These are phyloP conservation scores for Prunus davidiana DNA, from an alignment of 306 rosid species.

Conservation along the genomic window DNA sequence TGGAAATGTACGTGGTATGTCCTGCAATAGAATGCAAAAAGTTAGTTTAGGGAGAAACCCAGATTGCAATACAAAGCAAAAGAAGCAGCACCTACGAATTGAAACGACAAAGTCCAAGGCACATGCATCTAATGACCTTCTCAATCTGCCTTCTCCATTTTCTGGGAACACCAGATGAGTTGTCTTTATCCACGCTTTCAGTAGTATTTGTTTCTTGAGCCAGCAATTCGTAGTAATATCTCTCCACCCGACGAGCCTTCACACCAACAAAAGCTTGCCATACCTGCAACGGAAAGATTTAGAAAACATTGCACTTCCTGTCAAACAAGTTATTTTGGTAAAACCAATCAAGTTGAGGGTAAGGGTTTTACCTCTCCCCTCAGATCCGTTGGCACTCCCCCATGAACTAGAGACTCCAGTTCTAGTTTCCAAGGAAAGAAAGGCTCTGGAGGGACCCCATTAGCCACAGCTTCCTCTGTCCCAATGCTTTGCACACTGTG, in stretches of 20 bases:
- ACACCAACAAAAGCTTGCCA: slow-evolving; percentile 99
- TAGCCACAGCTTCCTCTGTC: slow-evolving; percentile 28
- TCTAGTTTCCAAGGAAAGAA: slow-evolving; percentile 61
- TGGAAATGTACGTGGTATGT: slow-evolving; percentile 94
- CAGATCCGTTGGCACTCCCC: slow-evolving; percentile 89
- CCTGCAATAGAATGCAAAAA: slow-evolving; percentile 50
- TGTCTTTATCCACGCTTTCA: slow-evolving; percentile 47
- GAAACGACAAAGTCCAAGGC: slow-evolving; percentile 76
- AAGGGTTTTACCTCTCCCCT: slow-evolving; percentile 82
- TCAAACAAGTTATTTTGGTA: slow-evolving; percentile 24
- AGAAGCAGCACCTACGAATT: slow-evolving; percentile 86
- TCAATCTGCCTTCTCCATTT: slow-evolving; percentile 98
- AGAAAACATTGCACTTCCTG: slow-evolving; percentile 30
- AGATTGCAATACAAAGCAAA: slow-evolving; percentile 50
- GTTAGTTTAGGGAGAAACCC: slow-evolving; percentile 54
- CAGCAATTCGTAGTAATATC: slow-evolving; percentile 72
- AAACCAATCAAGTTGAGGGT: slow-evolving; percentile 22
- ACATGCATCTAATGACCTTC: slow-evolving; percentile 98
- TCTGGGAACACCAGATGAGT: slow-evolving; percentile 46
- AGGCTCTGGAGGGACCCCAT: slow-evolving; percentile 36
- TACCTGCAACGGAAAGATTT: slow-evolving; percentile 65
- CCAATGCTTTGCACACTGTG: not conserved
- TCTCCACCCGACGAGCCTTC: slow-evolving; percentile 66
- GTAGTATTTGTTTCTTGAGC: slow-evolving; percentile 46
- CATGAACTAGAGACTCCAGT: slow-evolving; percentile 79